Base-by-base conservation (phyloP, 345 rosid species). In the Moringa oleifera region DNA sequence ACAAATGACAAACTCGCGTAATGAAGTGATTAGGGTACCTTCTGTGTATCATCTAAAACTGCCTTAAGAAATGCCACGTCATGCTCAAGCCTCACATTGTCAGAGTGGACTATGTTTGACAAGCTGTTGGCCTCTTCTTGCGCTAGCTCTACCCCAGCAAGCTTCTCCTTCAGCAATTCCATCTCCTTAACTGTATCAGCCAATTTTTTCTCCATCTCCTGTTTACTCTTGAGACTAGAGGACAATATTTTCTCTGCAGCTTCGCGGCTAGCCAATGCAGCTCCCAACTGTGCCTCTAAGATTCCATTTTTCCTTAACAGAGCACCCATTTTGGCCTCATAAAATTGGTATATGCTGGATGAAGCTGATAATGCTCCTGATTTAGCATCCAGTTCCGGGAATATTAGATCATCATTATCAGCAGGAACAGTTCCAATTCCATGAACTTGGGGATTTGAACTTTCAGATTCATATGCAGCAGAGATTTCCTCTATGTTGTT, bases 1-100 rank as follows among this genome's bases (percentile, higher is more conserved):
- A 41, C 13, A 41, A 15, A 41, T n/a, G n/a, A n/a, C n/a, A n/a
- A n/a, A n/a, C n/a, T n/a, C n/a, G n/a, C n/a, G n/a, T n/a, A n/a
- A n/a, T n/a, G n/a, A n/a, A n/a, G n/a, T n/a, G n/a, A n/a, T n/a
- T n/a, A n/a, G n/a, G 23, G 13, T 76, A 94, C 97, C 97, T 94
- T 94, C 65, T 91, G 97, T 18, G 96, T 88, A 63, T 94, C 99
- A 41, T 91, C 96, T 63, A 94, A 69, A 63, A 94, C 88, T 18
- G 99, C 99, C 86, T 88, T 90, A 8, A 94, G 87, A 75, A 90
- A 94, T 59, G 99, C 99, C 31, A 90, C 88, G 24, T 90, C 99
- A 65, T 94, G 99, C 80, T 94, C 99, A 4, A 94, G 97, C 82
- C 97, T 86, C 18, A 90, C 93, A 55, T 94, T 94, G 81, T 94